These are phyloP conservation scores for Paradendryphiella salina DNA, from an alignment of 2,329 filamentous ascomycete species.

Conservation along the genomic window DNA sequence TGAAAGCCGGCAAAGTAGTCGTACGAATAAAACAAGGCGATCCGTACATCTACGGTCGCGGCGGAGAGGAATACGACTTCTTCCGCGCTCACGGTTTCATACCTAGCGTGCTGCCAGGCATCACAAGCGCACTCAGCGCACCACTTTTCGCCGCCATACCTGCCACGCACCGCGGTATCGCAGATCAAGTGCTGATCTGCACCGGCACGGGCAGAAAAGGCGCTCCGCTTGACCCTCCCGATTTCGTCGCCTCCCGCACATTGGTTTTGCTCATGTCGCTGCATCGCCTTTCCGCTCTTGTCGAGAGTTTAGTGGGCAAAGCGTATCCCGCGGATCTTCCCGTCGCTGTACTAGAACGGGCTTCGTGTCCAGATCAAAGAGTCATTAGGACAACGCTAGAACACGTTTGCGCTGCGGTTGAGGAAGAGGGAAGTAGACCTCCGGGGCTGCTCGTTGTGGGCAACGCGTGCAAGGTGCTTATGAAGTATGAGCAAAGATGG, in stretches of 20 bases:
- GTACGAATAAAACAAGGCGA: conserved; percentile 94
- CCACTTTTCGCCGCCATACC: conserved; percentile 88
- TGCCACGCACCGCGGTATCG: conserved; percentile 82
- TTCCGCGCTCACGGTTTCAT: conserved; percentile 73
- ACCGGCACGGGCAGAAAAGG: conserved; percentile 95
- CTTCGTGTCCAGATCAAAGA: conserved; percentile 90
- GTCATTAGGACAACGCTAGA: conserved; percentile 86
- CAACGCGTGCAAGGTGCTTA: conserved; percentile 76
- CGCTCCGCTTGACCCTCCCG: conserved; percentile 76
- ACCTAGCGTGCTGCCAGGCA: conserved; percentile 78
- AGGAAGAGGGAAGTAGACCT: conserved; percentile 84
- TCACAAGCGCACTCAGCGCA: conserved; percentile 84
- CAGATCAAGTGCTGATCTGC: conserved; percentile 93
- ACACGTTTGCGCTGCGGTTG: conserved; percentile 78
- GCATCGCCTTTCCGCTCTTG: conserved; percentile 76
- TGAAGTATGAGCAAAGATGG: conserved; percentile 69
- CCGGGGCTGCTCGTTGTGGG: conserved; percentile 89
- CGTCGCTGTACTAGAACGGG: conserved; percentile 90
- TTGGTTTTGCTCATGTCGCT: conserved; percentile 95
- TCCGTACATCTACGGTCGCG: conserved; percentile 92
- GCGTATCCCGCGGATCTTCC: conserved; percentile 77
- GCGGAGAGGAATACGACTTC: conserved; percentile 87
- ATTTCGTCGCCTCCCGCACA: conserved; percentile 74
- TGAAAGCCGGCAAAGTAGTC: conserved; percentile 73
- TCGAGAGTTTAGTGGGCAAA: conserved; percentile 63